phyloP scores from a whole-genome alignment of 257 asterid genomes.

The Phtheirospermum japonicum region DNA sequence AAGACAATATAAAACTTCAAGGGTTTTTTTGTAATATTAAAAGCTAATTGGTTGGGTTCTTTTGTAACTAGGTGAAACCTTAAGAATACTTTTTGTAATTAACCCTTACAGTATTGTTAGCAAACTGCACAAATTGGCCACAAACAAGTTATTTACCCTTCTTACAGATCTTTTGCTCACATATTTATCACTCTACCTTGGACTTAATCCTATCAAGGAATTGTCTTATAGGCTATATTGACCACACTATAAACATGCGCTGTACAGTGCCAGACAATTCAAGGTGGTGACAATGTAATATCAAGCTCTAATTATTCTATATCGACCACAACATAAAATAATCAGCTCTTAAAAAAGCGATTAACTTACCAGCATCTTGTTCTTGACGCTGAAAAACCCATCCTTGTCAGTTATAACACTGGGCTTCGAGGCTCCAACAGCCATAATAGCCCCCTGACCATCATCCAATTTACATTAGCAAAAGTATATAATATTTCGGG shows the following conservation, averaged over 20 bases:
- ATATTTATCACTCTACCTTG: too few species aligned
- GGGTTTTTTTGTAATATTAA: too few species aligned
- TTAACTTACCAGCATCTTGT: slow-evolving; percentile 72
- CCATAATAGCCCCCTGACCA: slow-evolving; percentile 92
- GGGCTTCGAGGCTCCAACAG: slow-evolving; percentile 93
- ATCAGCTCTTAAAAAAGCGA: not conserved
- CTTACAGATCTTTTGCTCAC: too few species aligned
- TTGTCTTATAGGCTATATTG: too few species aligned
- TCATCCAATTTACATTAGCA: slow-evolving; percentile 23
- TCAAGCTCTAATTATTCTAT: not conserved
- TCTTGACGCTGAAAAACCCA: slow-evolving; percentile 71
- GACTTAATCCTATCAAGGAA: too few species aligned
- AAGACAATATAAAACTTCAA: too few species aligned
- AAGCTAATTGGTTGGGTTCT: too few species aligned
- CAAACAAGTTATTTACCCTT: too few species aligned
- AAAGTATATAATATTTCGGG: not conserved
- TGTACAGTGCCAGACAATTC: not conserved
- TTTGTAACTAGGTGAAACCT: too few species aligned
- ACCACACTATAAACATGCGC: too few species aligned
- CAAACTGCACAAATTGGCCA: not conserved
- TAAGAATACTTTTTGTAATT: too few species aligned
- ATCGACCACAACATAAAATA: not conserved
- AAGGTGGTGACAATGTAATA: too few species aligned
- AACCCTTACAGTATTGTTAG: not conserved
- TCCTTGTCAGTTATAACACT: slow-evolving; percentile 59